Evolutionary conservation across 2,329 filamentous ascomycete species (phyloP), one percentile per base, ranked within the genome.

Genomic region (Sporothrix protearum): DNA sequence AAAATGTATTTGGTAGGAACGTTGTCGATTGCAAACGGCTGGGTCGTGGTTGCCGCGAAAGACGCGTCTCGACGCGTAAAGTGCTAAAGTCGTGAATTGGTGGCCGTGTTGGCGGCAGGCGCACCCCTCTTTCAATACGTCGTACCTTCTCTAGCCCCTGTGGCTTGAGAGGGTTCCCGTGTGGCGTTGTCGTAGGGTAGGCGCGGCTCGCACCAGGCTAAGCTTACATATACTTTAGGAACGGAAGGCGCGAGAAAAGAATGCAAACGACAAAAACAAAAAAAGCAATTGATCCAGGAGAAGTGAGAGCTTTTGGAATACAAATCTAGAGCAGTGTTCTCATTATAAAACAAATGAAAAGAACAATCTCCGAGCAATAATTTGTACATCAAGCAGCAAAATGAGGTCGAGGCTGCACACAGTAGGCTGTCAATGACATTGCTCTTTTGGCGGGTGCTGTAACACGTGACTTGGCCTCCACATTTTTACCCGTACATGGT

Each of bases 51-150:
- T 30, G 51, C 28, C 33, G 68, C 36, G 66, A 64, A 55, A 74
- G 71, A 72, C 73, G 73, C 70, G 70, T 74, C 64, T 25, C n/a
- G 73, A 73, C 72, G 72, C 72, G 73, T 74, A 63, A 73, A 74
- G 73, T 73, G 73, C 68, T 64, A 33, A 61, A 67, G 28, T 51
- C 25, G 16, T 49, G 36, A 51, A 67, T 67, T 67, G 45, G 64
- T 30, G 64, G 25, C 47, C 10, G 12, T 19, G 6, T 14, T 64
- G 33, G 33, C 19, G n/a, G 33, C 33, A 39, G 30, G 22, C 19
- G 22, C 22, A 14, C 33, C 59, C 45, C 63, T 49, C 63, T 36
- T 19, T 53, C 22, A 22, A 2, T 42, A n/a, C n/a, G n/a, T n/a
- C n/a, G n/a, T n/a, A n/a, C n/a, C 39, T 12, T 42, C 39, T 42